phyloP scores from a whole-genome alignment of 2,329 filamentous ascomycete genomes.

The Colletotrichum liaoningense region DNA sequence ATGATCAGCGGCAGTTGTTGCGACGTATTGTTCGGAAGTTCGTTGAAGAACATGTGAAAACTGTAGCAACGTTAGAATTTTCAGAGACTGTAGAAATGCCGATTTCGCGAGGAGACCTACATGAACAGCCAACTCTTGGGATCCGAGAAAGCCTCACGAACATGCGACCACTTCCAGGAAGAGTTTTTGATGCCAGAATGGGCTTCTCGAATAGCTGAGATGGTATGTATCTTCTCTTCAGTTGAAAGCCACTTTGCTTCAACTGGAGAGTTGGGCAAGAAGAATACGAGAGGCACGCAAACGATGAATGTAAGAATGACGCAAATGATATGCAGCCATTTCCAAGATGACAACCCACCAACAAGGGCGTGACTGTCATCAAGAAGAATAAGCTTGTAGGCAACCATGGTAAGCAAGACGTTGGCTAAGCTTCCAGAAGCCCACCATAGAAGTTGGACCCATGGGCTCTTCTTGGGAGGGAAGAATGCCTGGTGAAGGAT shows the following conservation, averaged over 20 bases:
- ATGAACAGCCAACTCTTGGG: constrained; percentile 40
- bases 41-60: constrained; percentile 42
- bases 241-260: constrained; percentile 38
- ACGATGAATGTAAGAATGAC: constrained; percentile 4
- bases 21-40: constrained; percentile 42
- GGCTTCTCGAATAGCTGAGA: constrained; percentile 36
- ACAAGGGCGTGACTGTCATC: constrained; percentile 34
- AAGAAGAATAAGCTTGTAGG: constrained; percentile 42
- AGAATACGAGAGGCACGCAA: constrained; percentile 32
- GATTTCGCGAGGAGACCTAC: not conserved
- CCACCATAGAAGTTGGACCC: constrained; percentile 45
- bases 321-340: constrained; percentile 7
- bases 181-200: constrained; percentile 40
- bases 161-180: constrained; percentile 40
- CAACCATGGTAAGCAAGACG: constrained; percentile 43
- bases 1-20: constrained; percentile 41
- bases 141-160: constrained; percentile 38
- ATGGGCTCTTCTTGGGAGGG: constrained; percentile 42
- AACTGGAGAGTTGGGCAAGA: constrained; percentile 38
- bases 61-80: constrained; percentile 8
- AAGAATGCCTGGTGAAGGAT: constrained; percentile 44
- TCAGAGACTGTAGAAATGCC: not conserved
- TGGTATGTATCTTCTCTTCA: constrained; percentile 39
- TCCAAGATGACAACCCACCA: constrained; percentile 37
- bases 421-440: constrained; percentile 43